Base-by-base conservation (phyloP, 805 yeast species). In the Wickerhamomyces strasburgensis region DNA sequence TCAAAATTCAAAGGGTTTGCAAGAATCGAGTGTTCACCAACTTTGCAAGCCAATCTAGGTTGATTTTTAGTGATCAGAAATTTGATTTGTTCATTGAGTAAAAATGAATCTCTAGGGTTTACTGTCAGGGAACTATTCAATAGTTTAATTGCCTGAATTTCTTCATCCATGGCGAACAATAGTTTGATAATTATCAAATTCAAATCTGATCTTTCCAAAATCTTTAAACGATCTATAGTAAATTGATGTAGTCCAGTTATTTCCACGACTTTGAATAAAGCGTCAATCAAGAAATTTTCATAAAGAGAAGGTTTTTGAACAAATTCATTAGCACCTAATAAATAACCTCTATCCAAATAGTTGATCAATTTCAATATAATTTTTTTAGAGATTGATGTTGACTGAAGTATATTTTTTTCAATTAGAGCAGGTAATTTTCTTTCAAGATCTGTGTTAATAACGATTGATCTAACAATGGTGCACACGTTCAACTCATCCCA, bases 1-100 rank as follows among this genome's bases (percentile, higher is more conserved):
- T 70, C 73, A 54, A 80, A 86, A 54, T 82, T 90, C 2, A 85
- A 67, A 0, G 95, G 95, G n/a, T 84, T 65, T 3, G 83, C 67
- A 34, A 72, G 66, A 14, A 83, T 78, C 5, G 88, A 74, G 18
- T 73, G 66, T 14, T 68, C 60, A 0, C 94, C 83, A 8, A 80
- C 61, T 16, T 66, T 58, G 14, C 75, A 55, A 0, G 95, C 95
- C 29, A 73, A 54, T 27, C 68, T 72, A 14, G 68, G 64, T n/a
- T 75, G 52, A 18, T 64, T 58, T 52, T 80, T 81, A 6, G 70
- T 52, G 5, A 80, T 59, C 37, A 86, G 64, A 50, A 79, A 84
- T 45, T 70, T 67, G 1, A 83, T 76, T 58, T 86, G 95, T 46
- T 48, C 52, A 34, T 48, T 52, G 19, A 54, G 33, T 10, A 53